These are phyloP conservation scores for Schizosaccharomyces pombe DNA, from an alignment of 805 yeast genomes.

Conservation along the genomic window DNA sequence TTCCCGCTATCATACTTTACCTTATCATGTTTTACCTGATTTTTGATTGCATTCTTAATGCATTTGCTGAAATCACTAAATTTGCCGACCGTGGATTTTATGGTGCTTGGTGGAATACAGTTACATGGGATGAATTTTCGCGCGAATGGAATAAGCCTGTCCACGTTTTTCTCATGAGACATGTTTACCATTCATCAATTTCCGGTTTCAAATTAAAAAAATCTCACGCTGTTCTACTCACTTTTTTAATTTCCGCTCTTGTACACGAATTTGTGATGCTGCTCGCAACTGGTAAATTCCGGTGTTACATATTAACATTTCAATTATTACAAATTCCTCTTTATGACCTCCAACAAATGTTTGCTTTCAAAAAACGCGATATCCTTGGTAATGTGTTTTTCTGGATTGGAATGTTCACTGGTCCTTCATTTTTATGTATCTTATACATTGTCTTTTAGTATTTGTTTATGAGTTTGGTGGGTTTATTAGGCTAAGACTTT, in stretches of 20 bases:
- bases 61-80: conserved; percentile 64
- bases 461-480: no score
- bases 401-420: conserved; percentile 48
- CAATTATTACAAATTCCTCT: conserved; percentile 55
- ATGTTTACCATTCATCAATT: conserved; percentile 79
- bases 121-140: conserved; percentile 80
- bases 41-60: conserved; percentile 85
- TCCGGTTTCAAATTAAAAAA: conserved; percentile 48
- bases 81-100: conserved; percentile 86
- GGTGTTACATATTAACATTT: conserved; percentile 57
- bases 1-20: conserved; percentile 42
- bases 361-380: conserved; percentile 29
- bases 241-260: conserved; percentile 55
- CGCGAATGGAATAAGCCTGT: conserved; percentile 91
- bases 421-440: conserved; percentile 1
- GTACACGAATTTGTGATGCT: conserved; percentile 88
- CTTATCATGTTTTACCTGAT: conserved; percentile 63
- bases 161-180: conserved; percentile 67
- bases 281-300: conserved; percentile 50
- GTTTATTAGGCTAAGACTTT: no score
- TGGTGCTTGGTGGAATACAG: conserved; percentile 94
- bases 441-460: neutral
- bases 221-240: conserved; percentile 35
- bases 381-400: conserved; percentile 59
- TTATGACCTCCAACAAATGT: conserved; percentile 37